Conservation (phyloP, 2,329 filamentous ascomycete genomes). For the Colletotrichum melonis region DNA sequence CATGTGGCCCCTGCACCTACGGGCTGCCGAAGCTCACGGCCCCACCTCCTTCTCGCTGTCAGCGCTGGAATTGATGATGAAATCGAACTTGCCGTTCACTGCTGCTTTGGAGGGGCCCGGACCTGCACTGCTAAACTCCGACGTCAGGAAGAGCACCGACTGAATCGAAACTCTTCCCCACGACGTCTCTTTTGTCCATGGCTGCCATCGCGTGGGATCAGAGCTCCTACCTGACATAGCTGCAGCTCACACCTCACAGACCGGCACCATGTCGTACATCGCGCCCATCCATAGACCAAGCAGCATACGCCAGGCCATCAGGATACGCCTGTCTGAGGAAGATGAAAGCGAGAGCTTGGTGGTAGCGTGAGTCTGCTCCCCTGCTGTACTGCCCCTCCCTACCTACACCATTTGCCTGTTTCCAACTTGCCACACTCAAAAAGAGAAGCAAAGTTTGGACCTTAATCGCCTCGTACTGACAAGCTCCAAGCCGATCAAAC, state of each 20-base stretch:
- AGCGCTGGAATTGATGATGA: slow-evolving; percentile 28
- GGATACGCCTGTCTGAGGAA: slow-evolving; percentile 76
- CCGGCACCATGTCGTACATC: slow-evolving; percentile 83
- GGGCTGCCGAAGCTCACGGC: not conserved
- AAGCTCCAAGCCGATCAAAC: slow-evolving; percentile 76
- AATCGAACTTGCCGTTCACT: not conserved
- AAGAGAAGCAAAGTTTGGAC: not conserved
- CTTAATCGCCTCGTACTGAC: slow-evolving; percentile 42
- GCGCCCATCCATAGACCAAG: slow-evolving; percentile 93
- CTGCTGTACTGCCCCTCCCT: slow-evolving; percentile 10
- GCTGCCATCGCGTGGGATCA: slow-evolving; percentile 20
- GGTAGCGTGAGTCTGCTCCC: slow-evolving; percentile 76
- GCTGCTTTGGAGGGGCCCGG: slow-evolving; percentile 11
- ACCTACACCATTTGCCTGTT: slow-evolving; percentile 1
- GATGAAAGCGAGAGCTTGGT: slow-evolving; percentile 79
- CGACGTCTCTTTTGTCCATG: slow-evolving; percentile 12
- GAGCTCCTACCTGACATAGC: slow-evolving; percentile 24
- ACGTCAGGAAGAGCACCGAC: slow-evolving; percentile 15
- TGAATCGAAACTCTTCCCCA: not conserved
- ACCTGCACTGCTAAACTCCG: slow-evolving; percentile 33
- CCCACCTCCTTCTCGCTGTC: not conserved
- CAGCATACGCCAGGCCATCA: slow-evolving; percentile 89
- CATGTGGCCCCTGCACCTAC: not conserved
- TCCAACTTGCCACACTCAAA: not conserved
- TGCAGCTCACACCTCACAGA: slow-evolving; percentile 14